Conservation (phyloP, 2,329 filamentous ascomycete species). For the Cadophora sp. region DNA sequence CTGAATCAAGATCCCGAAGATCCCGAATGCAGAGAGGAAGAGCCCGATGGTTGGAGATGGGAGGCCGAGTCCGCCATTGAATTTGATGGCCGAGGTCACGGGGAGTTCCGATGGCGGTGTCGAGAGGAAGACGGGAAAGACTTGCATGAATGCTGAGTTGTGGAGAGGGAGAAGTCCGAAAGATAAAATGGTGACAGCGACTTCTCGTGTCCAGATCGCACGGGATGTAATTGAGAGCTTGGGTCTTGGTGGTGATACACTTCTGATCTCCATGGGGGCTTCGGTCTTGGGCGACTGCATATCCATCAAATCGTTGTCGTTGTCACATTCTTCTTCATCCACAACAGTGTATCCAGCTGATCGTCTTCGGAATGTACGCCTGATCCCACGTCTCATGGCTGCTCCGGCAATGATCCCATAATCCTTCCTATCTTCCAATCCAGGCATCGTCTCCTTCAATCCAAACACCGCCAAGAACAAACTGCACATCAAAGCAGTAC, state of each 20-base stretch:
- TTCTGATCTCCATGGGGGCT: not conserved
- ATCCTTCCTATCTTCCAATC: conserved; percentile 42
- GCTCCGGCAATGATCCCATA: conserved; percentile 35
- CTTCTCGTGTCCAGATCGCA: conserved; percentile 44
- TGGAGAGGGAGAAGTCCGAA: conserved; percentile 77
- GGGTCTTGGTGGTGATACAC: conserved; percentile 22
- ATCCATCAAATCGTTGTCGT: conserved; percentile 22
- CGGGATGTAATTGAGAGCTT: conserved; percentile 40
- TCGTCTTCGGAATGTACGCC: conserved; percentile 18
- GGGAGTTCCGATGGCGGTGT: conserved; percentile 60
- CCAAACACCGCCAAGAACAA: conserved; percentile 46
- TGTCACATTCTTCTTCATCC: conserved; percentile 18
- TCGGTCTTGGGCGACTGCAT: conserved; percentile 19
- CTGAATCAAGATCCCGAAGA: conserved; percentile 74
- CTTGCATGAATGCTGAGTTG: conserved; percentile 64
- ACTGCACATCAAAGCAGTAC: conserved; percentile 39
- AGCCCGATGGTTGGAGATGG: conserved; percentile 70
- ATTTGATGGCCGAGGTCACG: conserved; percentile 56
- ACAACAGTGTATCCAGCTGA: conserved; percentile 28
- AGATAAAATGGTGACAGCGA: conserved; percentile 60
- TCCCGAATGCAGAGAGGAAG: conserved; percentile 72
- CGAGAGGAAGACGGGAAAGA: conserved; percentile 67
- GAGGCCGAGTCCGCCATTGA: conserved; percentile 76
- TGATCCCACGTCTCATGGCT: conserved; percentile 26
- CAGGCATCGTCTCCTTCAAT: conserved; percentile 47